A percentile compares a stretch with the other conserved stretches of the same genome.
Evolutionary conservation across 768 basidiomycete species (phyloP).

Genomic region (Psilocybe sp.): DNA sequence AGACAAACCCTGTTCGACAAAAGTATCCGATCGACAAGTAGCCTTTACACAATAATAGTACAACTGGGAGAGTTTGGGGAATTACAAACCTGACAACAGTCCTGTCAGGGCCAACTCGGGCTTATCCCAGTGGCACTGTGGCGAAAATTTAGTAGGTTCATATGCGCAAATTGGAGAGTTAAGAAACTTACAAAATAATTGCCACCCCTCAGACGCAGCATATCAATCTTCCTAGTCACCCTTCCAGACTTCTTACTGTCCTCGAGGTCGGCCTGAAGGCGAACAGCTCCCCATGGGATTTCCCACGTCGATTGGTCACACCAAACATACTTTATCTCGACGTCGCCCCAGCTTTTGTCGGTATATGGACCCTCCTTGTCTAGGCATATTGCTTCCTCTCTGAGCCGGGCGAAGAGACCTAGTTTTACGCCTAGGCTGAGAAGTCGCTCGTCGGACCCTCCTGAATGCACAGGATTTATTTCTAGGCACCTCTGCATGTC

Average conservation of each 20-base stretch:
- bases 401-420: conserved; percentile 1
- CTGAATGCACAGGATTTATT: conserved; percentile 3
- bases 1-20: no score
- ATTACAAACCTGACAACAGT: no score
- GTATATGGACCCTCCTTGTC: neutral
- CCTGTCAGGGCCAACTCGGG: neutral
- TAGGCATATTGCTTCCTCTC: conserved; percentile 2
- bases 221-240: neutral
- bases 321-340: conserved; percentile 6
- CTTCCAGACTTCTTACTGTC: conserved; percentile 2
- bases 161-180: neutral
- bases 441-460: conserved; percentile 3
- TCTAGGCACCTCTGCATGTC: conserved; percentile 2
- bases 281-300: neutral
- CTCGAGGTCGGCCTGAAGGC: conserved; percentile 1
- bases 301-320: conserved; percentile 4
- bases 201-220: conserved; percentile 2
- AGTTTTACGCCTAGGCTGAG: conserved; percentile 1
- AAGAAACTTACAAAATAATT: conserved; percentile 6
- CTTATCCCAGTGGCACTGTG: conserved; percentile 7
- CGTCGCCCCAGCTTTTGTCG: neutral
- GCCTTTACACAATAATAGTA: no score
- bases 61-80: no score
- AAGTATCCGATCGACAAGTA: no score
- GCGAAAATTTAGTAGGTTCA: neutral